These are phyloP conservation scores for Pugionium dolabratum DNA, from an alignment of 345 rosid genomes.

Conservation along the genomic window DNA sequence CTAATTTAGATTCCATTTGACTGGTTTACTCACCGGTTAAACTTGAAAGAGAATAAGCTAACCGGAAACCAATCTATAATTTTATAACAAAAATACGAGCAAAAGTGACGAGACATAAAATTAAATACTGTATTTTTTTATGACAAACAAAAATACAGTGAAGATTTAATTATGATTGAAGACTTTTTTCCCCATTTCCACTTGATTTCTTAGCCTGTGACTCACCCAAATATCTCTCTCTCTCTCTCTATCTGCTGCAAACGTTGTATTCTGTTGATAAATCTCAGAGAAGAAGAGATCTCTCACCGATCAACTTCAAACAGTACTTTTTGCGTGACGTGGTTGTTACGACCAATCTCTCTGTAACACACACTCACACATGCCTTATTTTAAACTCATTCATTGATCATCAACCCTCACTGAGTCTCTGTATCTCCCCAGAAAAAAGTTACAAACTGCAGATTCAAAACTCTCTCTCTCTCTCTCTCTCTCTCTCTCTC, in stretches of 20 bases:
- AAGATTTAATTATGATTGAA: neutral
- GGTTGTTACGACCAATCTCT: constrained; percentile 27
- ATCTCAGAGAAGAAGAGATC: neutral
- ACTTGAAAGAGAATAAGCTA: neutral
- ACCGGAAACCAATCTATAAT: neutral
- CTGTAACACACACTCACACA: constrained; percentile 29
- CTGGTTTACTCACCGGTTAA: neutral
- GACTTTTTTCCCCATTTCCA: constrained; percentile 23
- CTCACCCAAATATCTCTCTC: constrained; percentile 18
- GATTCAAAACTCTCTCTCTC: constrained; percentile 1
- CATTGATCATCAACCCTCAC: neutral
- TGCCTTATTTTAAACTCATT: constrained; percentile 18
- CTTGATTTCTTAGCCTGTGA: constrained; percentile 33
- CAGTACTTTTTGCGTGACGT: constrained; percentile 29
- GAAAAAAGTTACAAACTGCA: neutral
- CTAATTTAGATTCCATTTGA: neutral
- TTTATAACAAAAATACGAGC: too few species aligned
- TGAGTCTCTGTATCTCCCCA: constrained; percentile 3
- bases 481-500: neutral
- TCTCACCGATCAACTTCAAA: constrained; percentile 32
- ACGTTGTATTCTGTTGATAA: neutral
- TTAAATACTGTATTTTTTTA: neutral
- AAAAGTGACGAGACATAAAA: too few species aligned
- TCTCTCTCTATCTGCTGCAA: constrained; percentile 9
- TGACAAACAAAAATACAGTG: constrained; percentile 3